phyloP scores from a whole-genome alignment of 345 rosid genomes.

The Eucalyptus pauciflora region DNA sequence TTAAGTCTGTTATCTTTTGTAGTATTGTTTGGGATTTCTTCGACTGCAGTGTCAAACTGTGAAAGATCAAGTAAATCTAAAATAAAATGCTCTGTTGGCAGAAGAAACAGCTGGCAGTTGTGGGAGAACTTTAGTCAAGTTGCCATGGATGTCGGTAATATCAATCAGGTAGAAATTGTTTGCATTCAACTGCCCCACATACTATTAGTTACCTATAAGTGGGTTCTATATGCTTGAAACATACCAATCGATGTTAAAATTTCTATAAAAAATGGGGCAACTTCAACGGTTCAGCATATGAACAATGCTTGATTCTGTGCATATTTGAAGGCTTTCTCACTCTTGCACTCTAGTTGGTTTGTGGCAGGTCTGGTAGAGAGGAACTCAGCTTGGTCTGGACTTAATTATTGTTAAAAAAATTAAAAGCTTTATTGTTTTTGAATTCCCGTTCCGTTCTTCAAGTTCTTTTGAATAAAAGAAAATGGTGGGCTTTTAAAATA shows the following conservation, averaged over 20 bases:
- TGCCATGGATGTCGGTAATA: constrained; percentile 80
- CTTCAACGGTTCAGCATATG: background rate
- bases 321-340: background rate
- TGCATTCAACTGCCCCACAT: background rate
- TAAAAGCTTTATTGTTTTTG: background rate
- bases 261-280: background rate
- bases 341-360: background rate
- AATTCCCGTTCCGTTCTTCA: background rate
- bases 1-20: constrained; percentile 11
- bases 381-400: background rate
- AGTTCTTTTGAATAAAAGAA: background rate
- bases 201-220: background rate
- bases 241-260: background rate
- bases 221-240: background rate
- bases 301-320: background rate
- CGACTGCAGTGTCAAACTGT: background rate
- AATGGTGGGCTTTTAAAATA: background rate
- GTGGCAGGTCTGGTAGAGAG: background rate
- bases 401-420: background rate
- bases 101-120: constrained; percentile 93
- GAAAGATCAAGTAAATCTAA: background rate
- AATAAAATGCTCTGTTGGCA: constrained; percentile 16
- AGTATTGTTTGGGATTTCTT: background rate
- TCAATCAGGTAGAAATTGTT: constrained; percentile 47
- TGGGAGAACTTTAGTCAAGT: constrained; percentile 89